Evolutionary conservation across 257 asterid genomes (phyloP), one percentile per base, ranked within the genome.

Genomic region (Asclepias syriaca): DNA sequence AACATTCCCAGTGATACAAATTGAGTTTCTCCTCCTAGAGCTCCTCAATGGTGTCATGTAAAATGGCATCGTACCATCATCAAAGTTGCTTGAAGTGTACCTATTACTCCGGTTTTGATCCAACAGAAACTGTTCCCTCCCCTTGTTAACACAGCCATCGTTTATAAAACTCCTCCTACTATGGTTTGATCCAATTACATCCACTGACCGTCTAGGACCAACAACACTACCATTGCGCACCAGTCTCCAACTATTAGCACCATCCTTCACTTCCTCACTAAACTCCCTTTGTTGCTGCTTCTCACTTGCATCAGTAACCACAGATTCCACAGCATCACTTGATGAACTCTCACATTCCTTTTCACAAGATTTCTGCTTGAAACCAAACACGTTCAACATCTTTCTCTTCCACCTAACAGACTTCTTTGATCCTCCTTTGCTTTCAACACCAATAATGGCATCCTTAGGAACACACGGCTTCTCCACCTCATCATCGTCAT

Each of bases 21-120:
- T 81, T 34, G 88, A 80, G 55, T 70, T 86, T 57, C 83, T 79
- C 77, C 82, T 80, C 81, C 86, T 84, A 77, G 84, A 72, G 74
- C 86, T 86, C 83, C 89, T 84, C 88, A 88, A 71, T 13, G 98
- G 97, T 58, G 95, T 87, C 90, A 90, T 80, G 81, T 92, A 88
- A 84, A 92, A 88, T 4, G 96, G 96, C 53, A 78, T 68, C 3
- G 74, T 71, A 60, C 87, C 88, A 56, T 77, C 79, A 16, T 84
- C 89, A 34, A 85, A 75, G 53, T 81, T 83, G 55, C 75, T 79
- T 6, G 89, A 74, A 19, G 79, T 66, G 67, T 78, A 75, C 27
- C 83, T 82, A 24, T 70, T 69, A 65, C 87, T 83, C 75, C 19
- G 64, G 63, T 79, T 82, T 67, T 87, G 72, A 78, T 84, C 91